These are phyloP conservation scores for Angomonas deanei DNA, from an alignment of 208 protist genomes.

Conservation along the genomic window DNA sequence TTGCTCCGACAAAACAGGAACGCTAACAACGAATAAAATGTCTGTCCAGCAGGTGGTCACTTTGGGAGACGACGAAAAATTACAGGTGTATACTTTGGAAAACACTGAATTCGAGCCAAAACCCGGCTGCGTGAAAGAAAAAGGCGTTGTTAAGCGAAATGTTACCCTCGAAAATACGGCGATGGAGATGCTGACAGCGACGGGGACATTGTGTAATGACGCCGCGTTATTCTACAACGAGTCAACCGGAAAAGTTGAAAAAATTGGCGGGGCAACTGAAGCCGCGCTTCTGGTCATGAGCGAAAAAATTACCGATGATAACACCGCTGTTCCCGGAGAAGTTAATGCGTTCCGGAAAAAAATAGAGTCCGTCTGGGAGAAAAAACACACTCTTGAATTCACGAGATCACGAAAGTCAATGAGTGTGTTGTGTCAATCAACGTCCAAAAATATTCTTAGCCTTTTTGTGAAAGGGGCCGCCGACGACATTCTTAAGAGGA, in stretches of 20 bases:
- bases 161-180: slow-evolving; percentile 34
- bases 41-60: slow-evolving; percentile 77
- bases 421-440: slow-evolving; percentile 76
- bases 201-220: slow-evolving; percentile 79
- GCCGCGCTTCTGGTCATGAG: slow-evolving; percentile 85
- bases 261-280: slow-evolving; percentile 89
- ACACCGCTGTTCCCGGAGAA: neutral
- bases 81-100: neutral
- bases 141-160: neutral
- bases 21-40: slow-evolving; percentile 98
- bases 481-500: slow-evolving; percentile 90
- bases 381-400: slow-evolving; percentile 91
- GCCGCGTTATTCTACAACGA: slow-evolving; percentile 49
- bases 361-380: slow-evolving; percentile 35
- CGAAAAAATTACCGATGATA: slow-evolving; percentile 79
- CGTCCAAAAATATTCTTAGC: slow-evolving; percentile 12
- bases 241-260: slow-evolving; percentile 32
- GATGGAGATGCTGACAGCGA: slow-evolving; percentile 45
- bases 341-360: slow-evolving; percentile 24
- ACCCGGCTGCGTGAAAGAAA: neutral
- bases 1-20: slow-evolving; percentile 99
- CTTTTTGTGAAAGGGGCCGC: slow-evolving; percentile 95
- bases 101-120: neutral
- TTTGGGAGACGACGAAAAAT: neutral
- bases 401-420: slow-evolving; percentile 94